Base-by-base conservation (phyloP, 768 basidiomycete genomes). In the Chalciporus sphaerocephalus region DNA sequence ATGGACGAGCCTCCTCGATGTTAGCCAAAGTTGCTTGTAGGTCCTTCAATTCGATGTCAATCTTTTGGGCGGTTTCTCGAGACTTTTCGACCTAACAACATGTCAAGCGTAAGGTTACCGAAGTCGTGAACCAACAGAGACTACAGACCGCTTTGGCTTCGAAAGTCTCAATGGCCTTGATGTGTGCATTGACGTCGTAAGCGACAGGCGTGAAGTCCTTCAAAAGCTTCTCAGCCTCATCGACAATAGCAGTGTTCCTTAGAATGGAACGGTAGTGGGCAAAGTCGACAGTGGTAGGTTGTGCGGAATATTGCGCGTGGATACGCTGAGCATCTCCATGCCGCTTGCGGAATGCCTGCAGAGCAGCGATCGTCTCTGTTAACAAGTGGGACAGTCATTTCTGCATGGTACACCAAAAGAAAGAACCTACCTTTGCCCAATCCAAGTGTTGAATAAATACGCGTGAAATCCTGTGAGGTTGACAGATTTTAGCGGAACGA, bases 281-380 rank as follows among this genome's bases (percentile, higher is more conserved):
- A 60, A 98, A 74, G 74, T 98, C 92, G 61, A 99, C 76, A 41
- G 89, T 85, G 23, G 86, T 86, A 32, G 87, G 83, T 64, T 87
- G 83, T 51, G 74, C 71, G 50, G 76, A 68, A 59, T 84, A 81
- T 60, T 79, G 76, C 42, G 71, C 70, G 34, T 81, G 66, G 48
- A 89, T 71, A 51, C 85, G 83, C 62, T 88, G 85, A 46, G 96
- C 95, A 44, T 97, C 91, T 55, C 74, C 73, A 69, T 95, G 83
- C 49, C 96, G 91, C 70, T 94, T 96, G 71, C 96, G 89, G 85
- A 99, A 98, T 32, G 89, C 87, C 67, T 91, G 89, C 41, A 99
- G 79, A 42, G 91, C 71, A 44, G 90, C 75, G 61, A 96, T 78
- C 57, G 95, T 94, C 75, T 97, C 92, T 92, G 68, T 18, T 45